A percentile compares a stretch with the other conserved stretches of the same genome.
Conservation (phyloP, 2,329 filamentous ascomycete genomes). For the Daldinia sp. region DNA sequence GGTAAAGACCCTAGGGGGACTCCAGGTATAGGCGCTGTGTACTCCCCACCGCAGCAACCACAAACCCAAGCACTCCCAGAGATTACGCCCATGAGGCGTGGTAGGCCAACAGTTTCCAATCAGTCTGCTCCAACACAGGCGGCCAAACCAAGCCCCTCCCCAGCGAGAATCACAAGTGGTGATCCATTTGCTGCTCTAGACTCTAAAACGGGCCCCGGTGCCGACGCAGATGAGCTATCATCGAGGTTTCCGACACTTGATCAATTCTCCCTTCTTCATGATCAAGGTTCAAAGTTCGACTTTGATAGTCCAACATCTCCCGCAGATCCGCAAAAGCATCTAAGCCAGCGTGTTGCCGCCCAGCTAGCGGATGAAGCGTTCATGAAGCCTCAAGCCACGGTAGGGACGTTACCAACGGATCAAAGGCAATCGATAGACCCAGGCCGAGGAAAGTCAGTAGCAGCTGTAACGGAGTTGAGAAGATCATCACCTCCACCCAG, state of each 20-base stretch:
- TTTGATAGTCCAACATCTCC: conserved; percentile 72
- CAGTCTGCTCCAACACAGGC: conserved; percentile 55
- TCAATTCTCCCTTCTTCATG: conserved; percentile 90
- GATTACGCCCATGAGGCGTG: conserved; percentile 92
- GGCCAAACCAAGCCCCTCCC: conserved; percentile 73
- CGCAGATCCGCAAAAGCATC: conserved; percentile 60
- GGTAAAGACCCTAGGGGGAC: conserved; percentile 65
- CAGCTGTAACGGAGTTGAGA: conserved; percentile 39
- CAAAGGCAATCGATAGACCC: conserved; percentile 52
- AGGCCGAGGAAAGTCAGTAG: conserved; percentile 49
- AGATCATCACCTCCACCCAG: conserved; percentile 52
- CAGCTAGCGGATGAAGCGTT: conserved; percentile 89
- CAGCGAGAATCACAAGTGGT: conserved; percentile 74
- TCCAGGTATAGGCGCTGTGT: conserved; percentile 81
- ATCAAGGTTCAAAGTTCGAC: conserved; percentile 85
- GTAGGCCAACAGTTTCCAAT: conserved; percentile 70
- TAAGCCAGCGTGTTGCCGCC: conserved; percentile 77
- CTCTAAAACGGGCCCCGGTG: conserved; percentile 65
- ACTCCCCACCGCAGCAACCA: conserved; percentile 78
- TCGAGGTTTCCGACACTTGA: conserved; percentile 90
- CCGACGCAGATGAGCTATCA: conserved; percentile 81
- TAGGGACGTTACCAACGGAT: conserved; percentile 47
- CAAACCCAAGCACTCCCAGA: conserved; percentile 80
- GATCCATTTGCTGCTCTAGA: conserved; percentile 96
- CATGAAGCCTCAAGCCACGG: conserved; percentile 58